phyloP scores from a whole-genome alignment of 305 asterid genomes.

The Stenogyne calaminthoides region DNA sequence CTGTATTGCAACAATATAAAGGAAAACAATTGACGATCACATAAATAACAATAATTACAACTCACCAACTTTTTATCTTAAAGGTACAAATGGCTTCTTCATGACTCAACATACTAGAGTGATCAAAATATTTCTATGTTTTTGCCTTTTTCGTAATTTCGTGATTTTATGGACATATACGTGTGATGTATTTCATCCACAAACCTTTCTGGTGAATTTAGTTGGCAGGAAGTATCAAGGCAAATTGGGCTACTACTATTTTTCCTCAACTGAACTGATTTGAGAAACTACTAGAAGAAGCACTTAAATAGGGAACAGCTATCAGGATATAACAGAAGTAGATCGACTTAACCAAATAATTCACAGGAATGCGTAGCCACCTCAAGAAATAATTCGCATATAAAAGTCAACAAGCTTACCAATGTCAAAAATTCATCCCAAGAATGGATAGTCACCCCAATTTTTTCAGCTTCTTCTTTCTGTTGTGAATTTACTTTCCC shows the following conservation, averaged over 20 bases:
- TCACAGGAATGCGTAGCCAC: conserved; percentile 16
- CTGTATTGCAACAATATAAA: not conserved
- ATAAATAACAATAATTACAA: not conserved
- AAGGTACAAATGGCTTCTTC: not conserved
- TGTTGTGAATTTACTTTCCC: conserved; percentile 64
- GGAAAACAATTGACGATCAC: not conserved
- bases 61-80: not conserved
- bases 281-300: not conserved
- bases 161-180: not conserved
- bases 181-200: not conserved
- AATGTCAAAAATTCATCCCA: conserved; percentile 66
- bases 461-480: conserved; percentile 54
- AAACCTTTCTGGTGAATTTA: conserved; percentile 12
- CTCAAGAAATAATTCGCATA: conserved; percentile 14
- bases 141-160: not conserved
- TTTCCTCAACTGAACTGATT: not conserved
- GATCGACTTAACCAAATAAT: not conserved
- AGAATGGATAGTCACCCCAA: conserved; percentile 57
- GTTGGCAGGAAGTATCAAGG: conserved; percentile 6
- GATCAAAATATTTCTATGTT: not conserved
- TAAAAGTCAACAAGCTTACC: conserved; percentile 44
- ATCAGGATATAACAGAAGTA: conserved; percentile 17
- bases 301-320: not conserved
- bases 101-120: not conserved
- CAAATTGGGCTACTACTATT: not conserved